Evolutionary conservation across 2,329 filamentous ascomycete genomes (phyloP), one percentile per base, ranked within the genome.

Genomic region (Aspergillus sp.): DNA sequence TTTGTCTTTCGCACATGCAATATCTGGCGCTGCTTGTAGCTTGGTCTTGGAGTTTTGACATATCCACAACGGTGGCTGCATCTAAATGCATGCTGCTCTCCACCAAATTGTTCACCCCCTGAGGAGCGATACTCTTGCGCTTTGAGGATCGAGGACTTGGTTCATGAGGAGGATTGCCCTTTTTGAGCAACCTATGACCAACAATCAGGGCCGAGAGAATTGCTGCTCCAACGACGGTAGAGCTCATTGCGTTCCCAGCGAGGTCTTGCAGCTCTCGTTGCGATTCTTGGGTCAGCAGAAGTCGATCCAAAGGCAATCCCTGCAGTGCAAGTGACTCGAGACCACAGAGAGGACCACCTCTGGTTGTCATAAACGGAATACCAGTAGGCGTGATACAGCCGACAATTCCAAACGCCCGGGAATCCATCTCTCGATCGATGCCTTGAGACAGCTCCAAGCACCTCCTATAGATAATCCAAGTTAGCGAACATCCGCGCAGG

Each of bases 181-280:
- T 56, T n/a, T 67, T 54, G 5, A 76, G 61, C n/a, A 70, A 63
- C 48, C 64, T 64, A 48, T 68, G 66, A 55, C 61, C 71, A 22
- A 72, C 68, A 39, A 86, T 80, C 1, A 93, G 70, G 0, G 84
- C 81, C 1, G 84, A 77, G 2, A 90, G 65, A 1, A 89, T 80
- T 0, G 83, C 82, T 2, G 83, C 79, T 3, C 86, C 88, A 9
- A 92, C 84, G 1, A 91, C 87, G 0, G 89, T 89, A 0, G 85
- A 85, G 1, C 83, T 86, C 90, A 93, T 93, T 0, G 90, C 90
- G 69, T 95, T 93, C 0, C 90, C 90, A 2, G 88, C 89, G 2
- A 93, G 75, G 62, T 91, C 85, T 61, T 87, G 84, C 2, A 90
- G 76, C 17, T 92, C 77, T 1, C 75, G 71, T 47, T 86, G 79